A percentile compares a stretch with the other conserved stretches of the same genome.
Conservation (phyloP, 2,329 filamentous ascomycete species). For the Coniochaeta pulveracea region DNA sequence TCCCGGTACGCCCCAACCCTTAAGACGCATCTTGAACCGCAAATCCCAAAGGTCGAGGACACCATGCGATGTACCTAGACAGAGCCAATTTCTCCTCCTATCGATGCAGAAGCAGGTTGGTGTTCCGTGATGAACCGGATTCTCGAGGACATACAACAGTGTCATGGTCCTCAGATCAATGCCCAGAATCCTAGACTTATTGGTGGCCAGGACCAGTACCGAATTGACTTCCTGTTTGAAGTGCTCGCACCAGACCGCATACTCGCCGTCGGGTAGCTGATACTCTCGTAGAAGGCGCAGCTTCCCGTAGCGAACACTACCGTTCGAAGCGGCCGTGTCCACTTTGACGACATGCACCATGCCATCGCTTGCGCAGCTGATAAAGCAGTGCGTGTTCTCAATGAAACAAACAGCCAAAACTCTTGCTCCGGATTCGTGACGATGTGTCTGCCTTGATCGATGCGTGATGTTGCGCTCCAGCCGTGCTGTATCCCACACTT, state of each 20-base stretch:
- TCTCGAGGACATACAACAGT: conserved; percentile 67
- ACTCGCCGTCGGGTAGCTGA: conserved; percentile 61
- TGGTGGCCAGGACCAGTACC: conserved; percentile 78
- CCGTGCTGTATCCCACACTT: conserved; percentile 83
- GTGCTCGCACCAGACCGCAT: conserved; percentile 85
- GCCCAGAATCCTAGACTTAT: conserved; percentile 69
- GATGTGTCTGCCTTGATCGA: conserved; percentile 76
- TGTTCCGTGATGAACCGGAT: conserved; percentile 82
- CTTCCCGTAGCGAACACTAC: conserved; percentile 64
- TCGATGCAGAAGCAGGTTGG: conserved; percentile 89
- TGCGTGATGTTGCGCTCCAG: conserved; percentile 87
- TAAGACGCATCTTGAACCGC: conserved; percentile 80
- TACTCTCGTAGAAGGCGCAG: conserved; percentile 69
- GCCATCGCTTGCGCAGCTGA: conserved; percentile 83
- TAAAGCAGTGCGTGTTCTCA: conserved; percentile 86
- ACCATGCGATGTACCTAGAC: conserved; percentile 85
- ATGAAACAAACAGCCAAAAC: conserved; percentile 83
- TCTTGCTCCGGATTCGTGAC: conserved; percentile 56
- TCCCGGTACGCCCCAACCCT: conserved; percentile 78
- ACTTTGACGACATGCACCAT: conserved; percentile 83
- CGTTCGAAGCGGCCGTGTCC: conserved; percentile 33
- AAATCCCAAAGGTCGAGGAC: conserved; percentile 93
- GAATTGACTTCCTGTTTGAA: conserved; percentile 74
- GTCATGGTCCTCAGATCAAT: conserved; percentile 83
- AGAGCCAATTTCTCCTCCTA: conserved; percentile 76